Evolutionary conservation across 306 rosid genomes (phyloP).

Genomic region (Vigna nakashimae): DNA sequence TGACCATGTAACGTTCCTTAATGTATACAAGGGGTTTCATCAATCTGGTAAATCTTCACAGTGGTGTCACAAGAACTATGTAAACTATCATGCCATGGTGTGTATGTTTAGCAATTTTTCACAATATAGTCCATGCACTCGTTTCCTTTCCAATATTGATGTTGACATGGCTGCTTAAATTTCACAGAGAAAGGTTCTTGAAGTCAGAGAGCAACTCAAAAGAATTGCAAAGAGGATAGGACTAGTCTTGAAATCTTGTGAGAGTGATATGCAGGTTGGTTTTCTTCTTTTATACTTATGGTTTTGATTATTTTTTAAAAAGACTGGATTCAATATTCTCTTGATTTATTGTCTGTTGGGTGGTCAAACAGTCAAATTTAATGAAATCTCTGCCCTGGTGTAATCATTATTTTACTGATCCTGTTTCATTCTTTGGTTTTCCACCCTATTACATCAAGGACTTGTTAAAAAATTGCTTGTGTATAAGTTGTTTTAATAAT

Average conservation of each 20-base stretch:
- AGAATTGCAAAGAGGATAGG: constrained; percentile 87
- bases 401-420: constrained; percentile 9
- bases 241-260: constrained; percentile 75
- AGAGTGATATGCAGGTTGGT: constrained; percentile 71
- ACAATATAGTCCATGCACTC: background rate
- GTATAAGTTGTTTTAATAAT: background rate
- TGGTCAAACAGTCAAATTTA: constrained; percentile 14
- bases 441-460: constrained; percentile 2
- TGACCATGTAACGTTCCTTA: constrained; percentile 89
- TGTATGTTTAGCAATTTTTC: constrained; percentile 44
- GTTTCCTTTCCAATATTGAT: constrained; percentile 25
- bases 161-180: constrained; percentile 43
- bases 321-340: constrained; percentile 21
- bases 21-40: constrained; percentile 89
- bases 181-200: constrained; percentile 83
- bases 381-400: constrained; percentile 1
- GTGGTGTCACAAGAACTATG: constrained; percentile 90
- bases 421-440: constrained; percentile 8
- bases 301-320: constrained; percentile 3
- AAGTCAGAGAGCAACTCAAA: constrained; percentile 90
- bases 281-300: constrained; percentile 6
- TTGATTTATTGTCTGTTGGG: constrained; percentile 25
- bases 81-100: constrained; percentile 97
- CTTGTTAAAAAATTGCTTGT: background rate
- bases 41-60: constrained; percentile 94